These are phyloP conservation scores for Diaporthe helianthi DNA, from an alignment of 2,329 filamentous ascomycete genomes.

Conservation along the genomic window DNA sequence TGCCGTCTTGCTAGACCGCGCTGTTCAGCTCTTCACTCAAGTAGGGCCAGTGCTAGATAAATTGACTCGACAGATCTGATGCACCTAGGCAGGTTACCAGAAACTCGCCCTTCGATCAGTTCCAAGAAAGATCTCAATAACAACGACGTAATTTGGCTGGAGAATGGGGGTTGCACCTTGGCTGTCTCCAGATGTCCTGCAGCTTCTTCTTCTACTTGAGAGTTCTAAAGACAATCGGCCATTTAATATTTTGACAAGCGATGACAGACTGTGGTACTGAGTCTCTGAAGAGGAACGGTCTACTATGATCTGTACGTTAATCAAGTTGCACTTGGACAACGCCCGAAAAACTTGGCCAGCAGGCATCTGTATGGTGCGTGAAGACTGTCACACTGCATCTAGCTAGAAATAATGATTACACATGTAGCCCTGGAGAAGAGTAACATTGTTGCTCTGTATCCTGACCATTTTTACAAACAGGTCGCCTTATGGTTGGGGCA, in stretches of 20 bases:
- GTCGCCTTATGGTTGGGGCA: not conserved
- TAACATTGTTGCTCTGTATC: not conserved
- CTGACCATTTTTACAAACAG: not conserved
- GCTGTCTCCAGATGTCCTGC: too few species aligned
- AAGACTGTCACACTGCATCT: not conserved
- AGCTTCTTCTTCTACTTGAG: not conserved
- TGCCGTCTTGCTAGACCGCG: not conserved
- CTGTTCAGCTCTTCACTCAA: not conserved
- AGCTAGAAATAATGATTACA: not conserved
- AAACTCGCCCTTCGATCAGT: not conserved
- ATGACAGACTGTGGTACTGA: not conserved
- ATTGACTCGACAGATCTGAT: not conserved
- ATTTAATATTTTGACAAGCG: too few species aligned
- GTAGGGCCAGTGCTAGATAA: too few species aligned
- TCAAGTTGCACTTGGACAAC: not conserved
- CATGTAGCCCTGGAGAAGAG: too few species aligned
- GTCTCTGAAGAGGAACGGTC: too few species aligned
- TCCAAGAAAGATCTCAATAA: not conserved
- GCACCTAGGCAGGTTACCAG: not conserved
- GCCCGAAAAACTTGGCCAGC: not conserved
- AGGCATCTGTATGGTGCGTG: not conserved
- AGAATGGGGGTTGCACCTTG: not conserved
- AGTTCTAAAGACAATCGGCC: not conserved
- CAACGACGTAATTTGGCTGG: too few species aligned
- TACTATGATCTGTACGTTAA: too few species aligned